Evolutionary conservation across 345 rosid genomes (phyloP).

Genomic region (Pugionium cornutum): DNA sequence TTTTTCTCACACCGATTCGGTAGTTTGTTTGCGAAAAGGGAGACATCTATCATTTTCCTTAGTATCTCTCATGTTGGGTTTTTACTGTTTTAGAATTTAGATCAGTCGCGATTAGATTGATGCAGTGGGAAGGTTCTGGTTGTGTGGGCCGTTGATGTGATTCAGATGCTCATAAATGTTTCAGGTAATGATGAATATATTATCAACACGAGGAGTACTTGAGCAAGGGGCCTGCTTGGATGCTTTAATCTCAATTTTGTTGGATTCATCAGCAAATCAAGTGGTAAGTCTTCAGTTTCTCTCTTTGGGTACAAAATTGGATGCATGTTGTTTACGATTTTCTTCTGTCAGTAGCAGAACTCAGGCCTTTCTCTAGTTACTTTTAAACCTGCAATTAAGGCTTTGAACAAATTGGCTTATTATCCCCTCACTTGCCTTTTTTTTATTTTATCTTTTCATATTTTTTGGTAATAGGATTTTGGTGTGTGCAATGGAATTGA

Average conservation of each 20-base stretch:
- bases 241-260: constrained; percentile 76
- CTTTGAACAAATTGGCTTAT: neutral
- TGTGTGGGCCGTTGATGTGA: constrained; percentile 4
- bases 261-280: constrained; percentile 92
- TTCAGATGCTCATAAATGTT: constrained; percentile 1
- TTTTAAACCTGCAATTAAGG: neutral
- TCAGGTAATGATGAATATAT: constrained; percentile 64
- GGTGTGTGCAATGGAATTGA: constrained; percentile 80
- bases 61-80: neutral
- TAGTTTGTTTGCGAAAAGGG: neutral
- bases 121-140: constrained; percentile 2
- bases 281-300: constrained; percentile 52
- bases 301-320: neutral
- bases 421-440: neutral
- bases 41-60: neutral
- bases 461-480: constrained; percentile 59
- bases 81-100: neutral
- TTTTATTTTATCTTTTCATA: neutral
- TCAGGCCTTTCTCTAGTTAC: neutral
- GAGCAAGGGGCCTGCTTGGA: constrained; percentile 96
- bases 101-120: neutral
- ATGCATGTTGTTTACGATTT: neutral
- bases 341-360: constrained; percentile 5
- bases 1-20: neutral
- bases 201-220: constrained; percentile 72